Evolutionary conservation across 176 grass and related monocot species (phyloP), one percentile per base, ranked within the genome.

Genomic region (Melocanna baccifera): DNA sequence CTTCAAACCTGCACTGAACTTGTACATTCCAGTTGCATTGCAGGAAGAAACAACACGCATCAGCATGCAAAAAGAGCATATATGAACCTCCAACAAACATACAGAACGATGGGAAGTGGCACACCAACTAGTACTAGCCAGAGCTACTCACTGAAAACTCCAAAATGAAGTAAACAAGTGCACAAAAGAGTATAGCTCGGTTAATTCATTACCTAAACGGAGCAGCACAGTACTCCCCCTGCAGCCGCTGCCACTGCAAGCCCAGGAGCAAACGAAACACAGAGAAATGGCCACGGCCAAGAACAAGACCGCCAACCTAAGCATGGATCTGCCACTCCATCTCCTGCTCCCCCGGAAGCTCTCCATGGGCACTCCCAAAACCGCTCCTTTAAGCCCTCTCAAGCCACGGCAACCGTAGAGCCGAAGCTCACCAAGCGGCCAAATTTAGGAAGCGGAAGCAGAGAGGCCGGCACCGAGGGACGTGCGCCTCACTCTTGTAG

Each of bases 301-400:
- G 85, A 87, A 89, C 71, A 78, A 10, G 13, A 47, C 55, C 66
- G 26, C 81, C 71, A 51, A 45, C 84, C 68, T 87, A 20, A 70
- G 71, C 80, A 81, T 28, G 53, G 79, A 88, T 70, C 80, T 58
- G 86, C 81, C 45, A 6, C 70, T 84, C 71, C 32, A 76, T 7
- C 43, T 57, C 80, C 46, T 26, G 70, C 62, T 70, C 52, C 62
- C 23, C 58, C 68, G 36, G 52, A 45, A 76, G 63, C 59, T 48
- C 76, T 87, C 91, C 91, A 92, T 92, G 42, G 69, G 71, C 52
- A 37, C 25, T 74, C 71, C 46, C 72, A 29, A 71, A 74, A 47
- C 46, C n/a, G 16, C 41, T 3, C 61, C 69, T 57, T 83, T 12
- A 36, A 62, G 39, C 29, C 39, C 34, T 48, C 4, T 11, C 69